Evolutionary conservation across 2,329 filamentous ascomycete genomes (phyloP).

Genomic region (Talaromyces pinophilus): DNA sequence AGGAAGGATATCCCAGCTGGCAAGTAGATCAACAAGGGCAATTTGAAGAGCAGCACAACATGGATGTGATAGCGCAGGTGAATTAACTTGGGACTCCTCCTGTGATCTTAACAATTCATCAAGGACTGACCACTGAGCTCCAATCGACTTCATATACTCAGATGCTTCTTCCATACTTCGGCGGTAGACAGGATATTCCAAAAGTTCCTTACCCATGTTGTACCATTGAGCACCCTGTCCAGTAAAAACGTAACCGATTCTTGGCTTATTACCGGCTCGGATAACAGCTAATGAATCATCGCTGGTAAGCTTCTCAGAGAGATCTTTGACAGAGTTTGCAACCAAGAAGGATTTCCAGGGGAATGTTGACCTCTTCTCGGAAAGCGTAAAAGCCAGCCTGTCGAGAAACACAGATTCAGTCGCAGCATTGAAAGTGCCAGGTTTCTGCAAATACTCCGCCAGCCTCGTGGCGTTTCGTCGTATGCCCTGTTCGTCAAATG

Average conservation of each 20-base stretch:
- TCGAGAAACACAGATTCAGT: constrained; percentile 24
- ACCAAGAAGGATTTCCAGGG: constrained; percentile 24
- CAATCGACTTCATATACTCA: constrained; percentile 29
- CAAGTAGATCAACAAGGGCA: constrained; percentile 35
- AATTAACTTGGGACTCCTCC: constrained; percentile 28
- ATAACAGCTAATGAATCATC: constrained; percentile 24
- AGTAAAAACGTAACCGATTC: constrained; percentile 22
- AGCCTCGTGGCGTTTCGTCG: constrained; percentile 25
- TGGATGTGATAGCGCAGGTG: constrained; percentile 33
- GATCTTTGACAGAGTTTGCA: constrained; percentile 24
- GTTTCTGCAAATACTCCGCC: constrained; percentile 24
- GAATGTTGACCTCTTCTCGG: constrained; percentile 25
- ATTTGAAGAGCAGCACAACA: constrained; percentile 36
- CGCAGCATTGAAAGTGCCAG: constrained; percentile 2
- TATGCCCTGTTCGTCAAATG: constrained; percentile 23
- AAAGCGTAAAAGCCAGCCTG: constrained; percentile 30
- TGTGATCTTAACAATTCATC: constrained; percentile 31
- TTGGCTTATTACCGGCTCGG: constrained; percentile 13
- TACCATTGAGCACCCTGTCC: constrained; percentile 25
- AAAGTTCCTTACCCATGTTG: constrained; percentile 27
- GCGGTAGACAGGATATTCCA: constrained; percentile 24
- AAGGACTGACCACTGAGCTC: constrained; percentile 30
- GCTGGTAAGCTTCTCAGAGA: constrained; percentile 24
- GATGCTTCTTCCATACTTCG: constrained; percentile 29
- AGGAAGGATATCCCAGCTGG: constrained; percentile 30